phyloP scores from a whole-genome alignment of 2,329 filamentous ascomycete species.

The Exophiala oligosperma region DNA sequence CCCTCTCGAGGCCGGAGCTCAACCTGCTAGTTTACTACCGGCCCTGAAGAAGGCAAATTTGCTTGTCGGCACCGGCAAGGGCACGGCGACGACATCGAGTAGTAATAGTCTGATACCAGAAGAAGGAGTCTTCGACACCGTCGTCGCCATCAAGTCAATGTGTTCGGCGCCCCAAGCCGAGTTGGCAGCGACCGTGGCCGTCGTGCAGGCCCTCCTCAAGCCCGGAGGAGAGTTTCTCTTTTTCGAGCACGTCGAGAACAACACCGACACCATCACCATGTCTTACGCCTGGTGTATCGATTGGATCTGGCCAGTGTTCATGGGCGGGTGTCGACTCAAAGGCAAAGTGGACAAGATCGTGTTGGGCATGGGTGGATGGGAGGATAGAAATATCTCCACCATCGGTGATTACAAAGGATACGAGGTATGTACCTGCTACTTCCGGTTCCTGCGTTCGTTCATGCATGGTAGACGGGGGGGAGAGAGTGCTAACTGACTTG shows the following conservation, averaged over 20 bases:
- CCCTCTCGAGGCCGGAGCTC: constrained; percentile 39
- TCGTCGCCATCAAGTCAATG: constrained; percentile 47
- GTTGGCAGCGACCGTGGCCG: constrained; percentile 31
- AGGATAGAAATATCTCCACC: constrained; percentile 11
- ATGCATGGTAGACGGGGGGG: no score
- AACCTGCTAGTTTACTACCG: constrained; percentile 47
- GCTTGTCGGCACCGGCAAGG: constrained; percentile 26
- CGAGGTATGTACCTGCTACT: constrained; percentile 12
- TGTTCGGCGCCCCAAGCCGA: constrained; percentile 33
- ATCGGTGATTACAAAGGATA: constrained; percentile 20
- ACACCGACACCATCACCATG: constrained; percentile 19
- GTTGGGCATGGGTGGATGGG: constrained; percentile 23
- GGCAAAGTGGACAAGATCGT: constrained; percentile 25
- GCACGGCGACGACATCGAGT: constrained; percentile 33
- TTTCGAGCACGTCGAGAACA: constrained; percentile 43
- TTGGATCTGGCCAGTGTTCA: constrained; percentile 26
- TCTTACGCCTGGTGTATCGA: constrained; percentile 23
- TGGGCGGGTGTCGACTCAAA: constrained; percentile 27
- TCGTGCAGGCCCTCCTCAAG: constrained; percentile 46
- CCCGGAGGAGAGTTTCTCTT: constrained; percentile 50
- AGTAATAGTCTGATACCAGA: constrained; percentile 28
- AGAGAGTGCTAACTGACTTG: no score
- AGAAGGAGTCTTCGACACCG: constrained; percentile 44
- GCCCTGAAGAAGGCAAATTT: constrained; percentile 46
- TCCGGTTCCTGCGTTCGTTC: no score